phyloP scores from a whole-genome alignment of 2,329 filamentous ascomycete species.

The Rhinocladiella mackenziei region DNA sequence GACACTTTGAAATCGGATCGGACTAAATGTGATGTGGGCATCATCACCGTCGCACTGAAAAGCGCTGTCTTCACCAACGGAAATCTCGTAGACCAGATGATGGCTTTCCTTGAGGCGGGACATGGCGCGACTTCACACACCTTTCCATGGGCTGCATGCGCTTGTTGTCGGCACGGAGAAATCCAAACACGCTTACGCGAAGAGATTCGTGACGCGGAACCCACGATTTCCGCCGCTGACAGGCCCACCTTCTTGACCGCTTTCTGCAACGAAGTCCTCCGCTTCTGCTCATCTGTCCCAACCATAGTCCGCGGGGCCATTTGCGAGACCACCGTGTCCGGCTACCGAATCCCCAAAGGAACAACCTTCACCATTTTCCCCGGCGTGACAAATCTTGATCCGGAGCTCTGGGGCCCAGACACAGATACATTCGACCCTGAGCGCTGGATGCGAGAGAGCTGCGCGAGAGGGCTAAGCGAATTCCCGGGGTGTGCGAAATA shows the following conservation, averaged over 20 bases:
- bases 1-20: background rate
- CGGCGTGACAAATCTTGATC: constrained; percentile 33
- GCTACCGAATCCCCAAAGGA: constrained; percentile 64
- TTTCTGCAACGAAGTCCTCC: constrained; percentile 51
- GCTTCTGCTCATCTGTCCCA: constrained; percentile 34
- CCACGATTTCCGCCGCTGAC: constrained; percentile 26
- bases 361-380: constrained; percentile 63
- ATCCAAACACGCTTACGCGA: constrained; percentile 28
- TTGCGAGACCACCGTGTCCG: constrained; percentile 60
- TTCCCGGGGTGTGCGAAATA: constrained; percentile 63
- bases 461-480: constrained; percentile 34
- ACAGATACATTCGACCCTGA: constrained; percentile 34
- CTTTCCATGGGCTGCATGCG: constrained; percentile 29
- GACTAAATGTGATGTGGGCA: constrained; percentile 55
- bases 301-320: constrained; percentile 42
- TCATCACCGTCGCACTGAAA: constrained; percentile 72
- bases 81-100: constrained; percentile 76
- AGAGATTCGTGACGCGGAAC: constrained; percentile 22
- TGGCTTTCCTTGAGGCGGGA: constrained; percentile 77
- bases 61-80: constrained; percentile 72
- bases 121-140: constrained; percentile 30
- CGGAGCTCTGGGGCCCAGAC: constrained; percentile 34
- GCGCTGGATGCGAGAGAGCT: constrained; percentile 41
- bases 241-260: constrained; percentile 48
- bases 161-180: constrained; percentile 27